phyloP scores from a whole-genome alignment of 2,329 filamentous ascomycete genomes.

The Fusarium nurragi region DNA sequence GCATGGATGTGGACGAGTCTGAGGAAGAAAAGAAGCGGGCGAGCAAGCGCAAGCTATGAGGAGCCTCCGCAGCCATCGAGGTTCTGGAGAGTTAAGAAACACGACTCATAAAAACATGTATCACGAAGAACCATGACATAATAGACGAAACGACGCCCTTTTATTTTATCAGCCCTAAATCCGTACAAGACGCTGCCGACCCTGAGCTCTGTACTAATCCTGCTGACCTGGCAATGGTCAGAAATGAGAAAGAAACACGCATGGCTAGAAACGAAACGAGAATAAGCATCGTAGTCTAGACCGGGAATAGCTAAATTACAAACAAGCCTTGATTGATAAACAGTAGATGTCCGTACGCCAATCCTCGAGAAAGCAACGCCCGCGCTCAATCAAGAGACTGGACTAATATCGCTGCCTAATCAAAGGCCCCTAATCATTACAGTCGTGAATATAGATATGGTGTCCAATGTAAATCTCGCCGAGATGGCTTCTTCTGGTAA shows the following conservation, averaged over 20 bases:
- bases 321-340: constrained; percentile 41
- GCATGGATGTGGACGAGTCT: constrained; percentile 66
- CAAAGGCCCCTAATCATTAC: constrained; percentile 44
- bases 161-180: constrained; percentile 31
- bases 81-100: not conserved
- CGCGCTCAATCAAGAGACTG: constrained; percentile 21
- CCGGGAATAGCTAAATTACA: constrained; percentile 40
- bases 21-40: constrained; percentile 62
- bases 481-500: constrained; percentile 22
- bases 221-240: constrained; percentile 20
- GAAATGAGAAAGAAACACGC: constrained; percentile 25
- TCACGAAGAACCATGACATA: constrained; percentile 45
- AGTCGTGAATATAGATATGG: constrained; percentile 41
- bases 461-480: constrained; percentile 29
- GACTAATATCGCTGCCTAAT: constrained; percentile 32
- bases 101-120: constrained; percentile 30
- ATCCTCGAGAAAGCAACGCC: constrained; percentile 33
- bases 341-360: constrained; percentile 41
- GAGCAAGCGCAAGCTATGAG: constrained; percentile 63
- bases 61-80: not conserved
- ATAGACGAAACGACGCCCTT: constrained; percentile 41
- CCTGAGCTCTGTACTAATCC: constrained; percentile 9
- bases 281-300: constrained; percentile 28
- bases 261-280: constrained; percentile 28
- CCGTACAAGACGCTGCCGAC: constrained; percentile 30